Conservation (phyloP, 345 rosid genomes). For the Aethionema arabicum region DNA sequence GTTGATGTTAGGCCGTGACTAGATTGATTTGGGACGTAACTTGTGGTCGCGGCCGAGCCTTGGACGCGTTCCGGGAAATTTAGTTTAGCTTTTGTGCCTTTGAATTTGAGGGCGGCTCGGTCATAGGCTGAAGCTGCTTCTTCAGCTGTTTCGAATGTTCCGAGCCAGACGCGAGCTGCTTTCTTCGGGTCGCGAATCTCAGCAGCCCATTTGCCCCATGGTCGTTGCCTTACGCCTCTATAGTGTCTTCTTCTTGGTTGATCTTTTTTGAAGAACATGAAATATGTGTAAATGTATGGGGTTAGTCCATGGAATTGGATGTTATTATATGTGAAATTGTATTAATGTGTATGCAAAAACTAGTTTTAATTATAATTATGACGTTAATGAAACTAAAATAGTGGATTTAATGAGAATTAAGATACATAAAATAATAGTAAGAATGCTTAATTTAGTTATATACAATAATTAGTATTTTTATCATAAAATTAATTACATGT, state of each 20-base stretch:
- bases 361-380: neutral
- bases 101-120: conserved; percentile 84
- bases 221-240: conserved; percentile 93
- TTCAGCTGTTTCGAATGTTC: conserved; percentile 83
- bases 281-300: neutral
- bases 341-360: neutral
- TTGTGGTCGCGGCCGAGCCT: conserved; percentile 41
- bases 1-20: neutral
- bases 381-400: neutral
- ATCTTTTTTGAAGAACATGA: conserved; percentile 42
- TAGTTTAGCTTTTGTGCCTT: conserved; percentile 91
- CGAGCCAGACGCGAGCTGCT: conserved; percentile 85
- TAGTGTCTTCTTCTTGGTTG: conserved; percentile 63
- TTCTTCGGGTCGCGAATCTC: conserved; percentile 86
- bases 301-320: neutral
- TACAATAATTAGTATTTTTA: conserved; percentile 1
- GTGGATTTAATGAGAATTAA: neutral
- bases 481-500: conserved; percentile 4
- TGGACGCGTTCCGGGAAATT: conserved; percentile 87
- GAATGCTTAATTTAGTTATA: conserved; percentile 7
- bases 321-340: conserved; percentile 22
- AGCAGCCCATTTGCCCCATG: conserved; percentile 99
- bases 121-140: conserved; percentile 93
- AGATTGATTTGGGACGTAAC: conserved; percentile 20
- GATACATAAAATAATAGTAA: conserved; percentile 8